These are phyloP conservation scores for Letharia lupina DNA, from an alignment of 495 filamentous ascomycete species.

Conservation along the genomic window DNA sequence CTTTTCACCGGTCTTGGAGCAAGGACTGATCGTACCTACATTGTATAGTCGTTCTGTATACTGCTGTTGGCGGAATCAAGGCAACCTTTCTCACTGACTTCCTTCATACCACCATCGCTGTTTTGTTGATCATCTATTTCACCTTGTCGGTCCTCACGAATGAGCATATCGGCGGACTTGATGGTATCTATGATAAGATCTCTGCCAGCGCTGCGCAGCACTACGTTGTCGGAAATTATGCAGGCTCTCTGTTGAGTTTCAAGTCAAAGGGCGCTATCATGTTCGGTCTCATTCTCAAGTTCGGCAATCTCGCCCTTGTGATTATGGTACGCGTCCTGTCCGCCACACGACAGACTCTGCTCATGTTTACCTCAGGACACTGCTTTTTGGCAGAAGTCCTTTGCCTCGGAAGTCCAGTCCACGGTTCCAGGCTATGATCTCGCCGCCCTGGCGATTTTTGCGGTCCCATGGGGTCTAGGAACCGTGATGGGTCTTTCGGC, in stretches of 20 bases:
- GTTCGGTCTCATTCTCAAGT: neutral
- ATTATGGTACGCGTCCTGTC: constrained; percentile 27
- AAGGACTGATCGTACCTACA: neutral
- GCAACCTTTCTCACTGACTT: neutral
- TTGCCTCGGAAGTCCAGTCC: neutral
- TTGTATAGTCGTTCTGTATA: neutral
- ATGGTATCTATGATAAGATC: constrained; percentile 41
- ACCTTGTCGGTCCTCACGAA: constrained; percentile 39
- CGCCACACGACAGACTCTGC: neutral
- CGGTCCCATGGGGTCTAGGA: neutral
- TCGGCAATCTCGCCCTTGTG: constrained; percentile 30
- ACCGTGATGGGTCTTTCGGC: neutral
- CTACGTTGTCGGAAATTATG: constrained; percentile 40
- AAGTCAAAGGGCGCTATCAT: constrained; percentile 25
- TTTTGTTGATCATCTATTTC: constrained; percentile 31
- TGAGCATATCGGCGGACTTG: constrained; percentile 34
- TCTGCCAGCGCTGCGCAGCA: constrained; percentile 34
- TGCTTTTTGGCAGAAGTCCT: neutral
- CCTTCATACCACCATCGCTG: neutral
- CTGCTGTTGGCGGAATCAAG: neutral
- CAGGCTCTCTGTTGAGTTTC: constrained; percentile 44
- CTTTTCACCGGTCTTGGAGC: constrained; percentile 29
- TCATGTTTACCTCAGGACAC: neutral
- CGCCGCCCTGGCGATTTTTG: neutral
- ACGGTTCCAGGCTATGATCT: neutral